A percentile compares a stretch with the other conserved stretches of the same genome.
Evolutionary conservation across 805 yeast genomes (phyloP).

Genomic region (Candida montana): DNA sequence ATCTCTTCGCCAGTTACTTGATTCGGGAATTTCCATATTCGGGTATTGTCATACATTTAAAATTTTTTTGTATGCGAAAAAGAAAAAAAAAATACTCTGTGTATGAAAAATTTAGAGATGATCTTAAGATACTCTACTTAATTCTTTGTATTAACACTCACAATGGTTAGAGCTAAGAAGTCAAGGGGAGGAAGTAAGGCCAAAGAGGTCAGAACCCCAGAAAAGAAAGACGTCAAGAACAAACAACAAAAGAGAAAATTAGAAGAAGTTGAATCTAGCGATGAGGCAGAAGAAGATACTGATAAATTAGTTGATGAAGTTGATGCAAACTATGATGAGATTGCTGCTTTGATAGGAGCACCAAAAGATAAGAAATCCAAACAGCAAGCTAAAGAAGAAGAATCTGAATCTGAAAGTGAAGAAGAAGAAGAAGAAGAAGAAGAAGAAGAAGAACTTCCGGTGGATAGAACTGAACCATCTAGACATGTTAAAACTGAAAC

Average conservation of each 20-base stretch:
- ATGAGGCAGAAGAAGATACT: conserved; percentile 26
- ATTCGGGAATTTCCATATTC: background rate
- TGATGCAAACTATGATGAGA: conserved; percentile 54
- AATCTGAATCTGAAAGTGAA: conserved; percentile 18
- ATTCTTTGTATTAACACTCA: background rate
- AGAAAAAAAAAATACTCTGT: background rate
- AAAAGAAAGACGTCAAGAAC: conserved; percentile 1
- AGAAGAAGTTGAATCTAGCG: conserved; percentile 27
- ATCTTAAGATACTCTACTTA: no score
- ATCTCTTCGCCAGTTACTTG: conserved; percentile 11
- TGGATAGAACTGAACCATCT: conserved; percentile 13
- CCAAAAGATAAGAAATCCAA: conserved; percentile 26
- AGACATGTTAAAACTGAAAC: conserved; percentile 10
- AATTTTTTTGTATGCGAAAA: conserved; percentile 6
- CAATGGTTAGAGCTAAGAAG: conserved; percentile 6
- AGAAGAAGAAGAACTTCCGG: conserved; percentile 7
- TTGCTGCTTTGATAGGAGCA: conserved; percentile 47
- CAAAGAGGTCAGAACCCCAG: conserved; percentile 3
- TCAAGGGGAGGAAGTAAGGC: conserved; percentile 1
- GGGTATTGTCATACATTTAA: background rate
- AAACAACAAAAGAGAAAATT: conserved; percentile 22
- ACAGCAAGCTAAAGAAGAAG: conserved; percentile 15
- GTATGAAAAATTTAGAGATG: no score
- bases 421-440: conserved; percentile 19
- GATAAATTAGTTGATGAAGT: conserved; percentile 47